Percentiles rank a stretch among this genome's conserved stretches.
Evolutionary conservation across 768 basidiomycete genomes (phyloP).

Genomic region (Lactarius deliciosus): DNA sequence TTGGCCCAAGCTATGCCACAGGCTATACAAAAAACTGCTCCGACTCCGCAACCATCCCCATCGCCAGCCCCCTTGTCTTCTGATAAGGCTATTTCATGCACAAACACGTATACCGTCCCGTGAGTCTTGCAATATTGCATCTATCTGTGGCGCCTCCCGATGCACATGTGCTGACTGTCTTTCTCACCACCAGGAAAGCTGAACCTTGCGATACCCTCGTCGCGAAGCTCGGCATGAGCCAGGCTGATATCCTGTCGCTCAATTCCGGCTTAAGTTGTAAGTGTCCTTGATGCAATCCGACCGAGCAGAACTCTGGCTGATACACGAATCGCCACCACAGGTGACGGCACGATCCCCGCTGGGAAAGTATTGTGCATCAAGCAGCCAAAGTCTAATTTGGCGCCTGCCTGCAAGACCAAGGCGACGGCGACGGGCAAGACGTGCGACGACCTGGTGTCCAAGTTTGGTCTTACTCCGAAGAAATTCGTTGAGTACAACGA

Average conservation of each 20-base stretch:
- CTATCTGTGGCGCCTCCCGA: not conserved
- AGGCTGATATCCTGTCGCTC: not conserved
- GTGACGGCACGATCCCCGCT: not conserved
- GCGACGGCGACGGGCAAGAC: slow-evolving; percentile 7
- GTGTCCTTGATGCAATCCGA: not conserved
- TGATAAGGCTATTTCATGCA: not conserved
- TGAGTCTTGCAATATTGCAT: not conserved
- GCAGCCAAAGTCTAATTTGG: no score
- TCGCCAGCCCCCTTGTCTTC: not conserved
- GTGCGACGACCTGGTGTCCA: slow-evolving; percentile 1
- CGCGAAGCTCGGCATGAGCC: not conserved
- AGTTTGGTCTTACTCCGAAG: not conserved
- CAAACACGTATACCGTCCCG: slow-evolving; percentile 3
- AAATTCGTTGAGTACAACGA: slow-evolving; percentile 18
- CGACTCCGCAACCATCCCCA: no score
- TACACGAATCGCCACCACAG: not conserved
- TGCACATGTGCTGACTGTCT: not conserved
- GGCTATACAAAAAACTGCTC: no score
- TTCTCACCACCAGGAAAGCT: not conserved
- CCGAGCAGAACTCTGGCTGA: not conserved
- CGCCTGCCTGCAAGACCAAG: slow-evolving; percentile 19
- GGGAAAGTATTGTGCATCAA: not conserved
- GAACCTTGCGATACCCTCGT: slow-evolving; percentile 12
- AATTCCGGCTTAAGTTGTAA: slow-evolving; percentile 15
- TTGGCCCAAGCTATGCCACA: slow-evolving; percentile 1